Evolutionary conservation across 306 rosid genomes (phyloP), one percentile per base, ranked within the genome.

Genomic region (Lathyrus oleraceus): DNA sequence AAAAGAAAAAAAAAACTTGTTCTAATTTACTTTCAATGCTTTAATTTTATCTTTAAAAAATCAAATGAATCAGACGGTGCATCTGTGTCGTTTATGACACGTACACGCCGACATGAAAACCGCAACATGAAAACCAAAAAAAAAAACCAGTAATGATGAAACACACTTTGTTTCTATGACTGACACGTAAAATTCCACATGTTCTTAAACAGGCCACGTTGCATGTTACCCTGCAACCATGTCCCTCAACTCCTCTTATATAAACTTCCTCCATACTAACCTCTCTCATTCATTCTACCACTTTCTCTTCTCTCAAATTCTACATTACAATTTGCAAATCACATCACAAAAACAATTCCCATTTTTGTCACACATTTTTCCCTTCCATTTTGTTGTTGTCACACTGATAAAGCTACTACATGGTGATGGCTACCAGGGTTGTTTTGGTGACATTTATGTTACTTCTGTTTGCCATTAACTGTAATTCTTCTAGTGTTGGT

Each of bases 371-470:
- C 8, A 52, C 28, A 52, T 10, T 52, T 52, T 32, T 36, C 4
- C 63, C 0, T 58, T 13, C 15, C 25, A 60, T 60, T 60, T n/a
- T n/a, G 40, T 16, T 53, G 9, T 28, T 80, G 32, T 62, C 39
- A n/a, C 48, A 39, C 17, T 15, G 14, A 6, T 10, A 11, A 2
- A 13, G 1, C 30, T 1, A 36, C 30, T 1, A 36, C 4, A 32
- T 51, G 6, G 8, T 53, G n/a, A 86, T 82, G 95, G 85, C 81
- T 79, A 69, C 72, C 5, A 81, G 56, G 79, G 67, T 49, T 51
- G 63, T 76, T 67, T 44, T 73, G 19, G 36, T 71, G 14, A 67
- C 67, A 48, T 44, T 68, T 38, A 27, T 66, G 67, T 45, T 65
- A 70, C 19, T 59, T 9, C 20, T 70, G 68, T 20, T 69, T 15